Conservation (phyloP, 805 yeast genomes). For the Isabelozyma rhagii region DNA sequence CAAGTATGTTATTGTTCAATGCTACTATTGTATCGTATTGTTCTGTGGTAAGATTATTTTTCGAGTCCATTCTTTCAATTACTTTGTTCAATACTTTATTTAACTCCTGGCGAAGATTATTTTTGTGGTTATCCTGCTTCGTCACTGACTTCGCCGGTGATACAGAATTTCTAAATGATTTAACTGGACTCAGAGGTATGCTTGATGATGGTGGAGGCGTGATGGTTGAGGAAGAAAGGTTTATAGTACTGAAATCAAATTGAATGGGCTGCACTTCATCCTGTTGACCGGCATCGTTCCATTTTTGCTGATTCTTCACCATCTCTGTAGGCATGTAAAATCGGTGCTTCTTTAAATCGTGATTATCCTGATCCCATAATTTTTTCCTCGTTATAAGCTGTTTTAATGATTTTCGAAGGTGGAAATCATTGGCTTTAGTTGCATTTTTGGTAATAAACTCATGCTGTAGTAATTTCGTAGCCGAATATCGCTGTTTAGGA, state of each 20-base stretch:
- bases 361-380: conserved; percentile 39
- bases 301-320: conserved; percentile 27
- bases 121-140: conserved; percentile 13
- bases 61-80: conserved; percentile 34
- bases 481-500: conserved; percentile 28
- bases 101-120: conserved; percentile 22
- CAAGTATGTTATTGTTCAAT: conserved; percentile 33
- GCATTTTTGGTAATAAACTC: conserved; percentile 22
- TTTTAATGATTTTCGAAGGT: conserved; percentile 17
- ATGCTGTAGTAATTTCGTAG: conserved; percentile 30
- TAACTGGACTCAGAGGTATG: conserved; percentile 7
- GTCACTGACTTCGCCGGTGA: conserved; percentile 14
- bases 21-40: conserved; percentile 36
- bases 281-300: conserved; percentile 15
- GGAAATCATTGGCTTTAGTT: conserved; percentile 4
- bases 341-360: conserved; percentile 24
- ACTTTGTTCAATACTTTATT: conserved; percentile 39
- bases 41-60: conserved; percentile 25
- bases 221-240: conserved; percentile 2
- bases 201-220: conserved; percentile 4
- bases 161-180: conserved; percentile 8
- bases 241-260: conserved; percentile 37
- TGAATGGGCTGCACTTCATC: conserved; percentile 15
- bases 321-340: conserved; percentile 38
- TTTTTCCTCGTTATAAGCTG: conserved; percentile 32